These are phyloP conservation scores for Pelargonium cotyledonis DNA, from an alignment of 441 rosid species.

Conservation along the genomic window DNA sequence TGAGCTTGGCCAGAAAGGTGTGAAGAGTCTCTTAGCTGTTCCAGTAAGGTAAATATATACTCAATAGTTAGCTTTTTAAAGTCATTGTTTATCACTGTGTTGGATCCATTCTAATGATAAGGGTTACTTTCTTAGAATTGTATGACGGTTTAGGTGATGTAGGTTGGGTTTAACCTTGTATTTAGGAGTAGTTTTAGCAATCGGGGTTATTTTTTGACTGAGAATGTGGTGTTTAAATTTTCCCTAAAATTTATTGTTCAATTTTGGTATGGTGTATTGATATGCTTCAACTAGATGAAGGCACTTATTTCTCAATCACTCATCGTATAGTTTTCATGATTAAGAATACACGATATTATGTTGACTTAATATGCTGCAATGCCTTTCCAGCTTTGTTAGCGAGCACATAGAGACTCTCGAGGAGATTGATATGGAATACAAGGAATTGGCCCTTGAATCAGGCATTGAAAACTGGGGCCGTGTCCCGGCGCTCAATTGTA, in stretches of 20 bases:
- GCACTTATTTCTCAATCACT: background rate
- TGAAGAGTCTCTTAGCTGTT: slow-evolving; percentile 84
- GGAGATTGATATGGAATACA: slow-evolving; percentile 91
- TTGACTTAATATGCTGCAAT: background rate
- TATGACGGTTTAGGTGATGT: background rate
- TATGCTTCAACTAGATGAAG: background rate
- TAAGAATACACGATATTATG: background rate
- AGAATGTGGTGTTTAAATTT: background rate
- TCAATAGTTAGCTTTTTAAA: background rate
- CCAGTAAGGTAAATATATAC: slow-evolving; percentile 74
- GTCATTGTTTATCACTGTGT: background rate
- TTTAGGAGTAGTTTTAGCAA: background rate
- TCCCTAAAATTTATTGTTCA: background rate
- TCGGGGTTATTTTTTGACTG: background rate
- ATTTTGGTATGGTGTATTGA: background rate
- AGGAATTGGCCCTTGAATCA: slow-evolving; percentile 75
- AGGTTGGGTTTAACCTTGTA: background rate
- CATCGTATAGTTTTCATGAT: background rate
- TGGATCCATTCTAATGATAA: background rate
- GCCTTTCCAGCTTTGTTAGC: slow-evolving; percentile 70
- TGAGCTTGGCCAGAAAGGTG: slow-evolving; percentile 89
- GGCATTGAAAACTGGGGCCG: slow-evolving; percentile 93
- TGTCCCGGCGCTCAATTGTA: slow-evolving; percentile 81
- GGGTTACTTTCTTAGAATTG: background rate
- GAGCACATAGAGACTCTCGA: slow-evolving; percentile 94